Percentiles rank a stretch among this genome's conserved stretches.
phyloP scores from a whole-genome alignment of 192 early-diverging fungal genomes.

The Coemansia sp. region DNA sequence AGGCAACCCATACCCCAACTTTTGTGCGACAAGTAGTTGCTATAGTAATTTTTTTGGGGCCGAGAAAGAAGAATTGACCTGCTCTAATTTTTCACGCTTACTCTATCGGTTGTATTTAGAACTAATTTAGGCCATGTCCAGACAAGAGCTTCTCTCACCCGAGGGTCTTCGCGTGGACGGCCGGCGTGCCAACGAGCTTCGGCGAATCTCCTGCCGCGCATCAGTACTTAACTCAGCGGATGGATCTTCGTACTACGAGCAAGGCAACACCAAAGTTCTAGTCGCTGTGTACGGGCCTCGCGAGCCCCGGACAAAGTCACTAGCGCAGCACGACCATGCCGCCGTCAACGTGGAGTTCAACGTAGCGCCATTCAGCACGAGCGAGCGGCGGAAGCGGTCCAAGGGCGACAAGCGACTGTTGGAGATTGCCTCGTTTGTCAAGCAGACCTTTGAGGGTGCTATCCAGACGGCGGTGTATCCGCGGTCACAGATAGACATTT shows the following conservation, averaged over 20 bases:
- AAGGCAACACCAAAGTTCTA: conserved; percentile 93
- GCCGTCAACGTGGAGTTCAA: conserved; percentile 88
- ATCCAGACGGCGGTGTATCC: conserved; percentile 73
- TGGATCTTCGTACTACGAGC: conserved; percentile 92
- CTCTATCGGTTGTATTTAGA: neutral
- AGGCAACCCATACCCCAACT: neutral
- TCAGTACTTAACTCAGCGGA: conserved; percentile 81
- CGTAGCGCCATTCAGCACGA: conserved; percentile 87
- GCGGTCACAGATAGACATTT: conserved; percentile 90
- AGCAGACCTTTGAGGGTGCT: conserved; percentile 90
- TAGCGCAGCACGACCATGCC: conserved; percentile 67
- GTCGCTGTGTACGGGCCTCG: conserved; percentile 91
- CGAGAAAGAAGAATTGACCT: neutral
- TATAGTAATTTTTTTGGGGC: neutral
- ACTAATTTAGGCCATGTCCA: conserved; percentile 19
- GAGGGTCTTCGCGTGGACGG: conserved; percentile 91
- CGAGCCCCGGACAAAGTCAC: conserved; percentile 63
- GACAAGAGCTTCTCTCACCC: conserved; percentile 54
- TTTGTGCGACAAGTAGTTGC: neutral
- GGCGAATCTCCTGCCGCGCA: conserved; percentile 77
- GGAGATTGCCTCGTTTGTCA: conserved; percentile 81
- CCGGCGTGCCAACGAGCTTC: conserved; percentile 81
- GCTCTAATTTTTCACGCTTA: neutral
- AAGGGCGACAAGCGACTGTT: conserved; percentile 87
- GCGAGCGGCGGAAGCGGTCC: conserved; percentile 79